phyloP scores from a whole-genome alignment of 257 asterid genomes.

The Solanum acaule region DNA sequence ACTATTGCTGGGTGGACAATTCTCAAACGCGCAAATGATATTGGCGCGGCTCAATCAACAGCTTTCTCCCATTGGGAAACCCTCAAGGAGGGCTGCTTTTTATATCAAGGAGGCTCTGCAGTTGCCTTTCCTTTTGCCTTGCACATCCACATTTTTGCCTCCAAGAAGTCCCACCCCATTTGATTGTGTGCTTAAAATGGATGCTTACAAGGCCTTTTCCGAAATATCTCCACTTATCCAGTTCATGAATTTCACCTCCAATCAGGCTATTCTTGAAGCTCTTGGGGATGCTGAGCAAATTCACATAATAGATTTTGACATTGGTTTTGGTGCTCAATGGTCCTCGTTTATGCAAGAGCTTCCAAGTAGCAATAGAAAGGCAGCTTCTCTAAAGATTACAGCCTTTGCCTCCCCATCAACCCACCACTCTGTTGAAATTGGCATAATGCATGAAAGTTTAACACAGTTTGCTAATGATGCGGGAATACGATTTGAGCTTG shows the following conservation, averaged over 20 bases:
- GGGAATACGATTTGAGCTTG: constrained; percentile 41
- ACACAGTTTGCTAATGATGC: constrained; percentile 31
- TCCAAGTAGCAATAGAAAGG: constrained; percentile 17
- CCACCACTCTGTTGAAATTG: constrained; percentile 33
- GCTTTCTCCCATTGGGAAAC: constrained; percentile 28
- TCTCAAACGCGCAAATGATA: constrained; percentile 47
- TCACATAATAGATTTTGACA: constrained; percentile 49
- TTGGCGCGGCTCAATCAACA: constrained; percentile 62
- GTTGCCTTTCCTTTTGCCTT: constrained; percentile 17
- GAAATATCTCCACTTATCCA: constrained; percentile 42
- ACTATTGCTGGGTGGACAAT: constrained; percentile 29
- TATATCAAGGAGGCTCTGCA: constrained; percentile 41
- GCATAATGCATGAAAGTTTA: constrained; percentile 41
- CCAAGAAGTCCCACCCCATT: constrained; percentile 22
- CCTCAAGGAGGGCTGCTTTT: constrained; percentile 36
- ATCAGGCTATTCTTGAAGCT: constrained; percentile 42
- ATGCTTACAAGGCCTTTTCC: constrained; percentile 32
- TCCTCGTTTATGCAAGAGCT: constrained; percentile 58
- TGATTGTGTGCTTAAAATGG: constrained; percentile 44
- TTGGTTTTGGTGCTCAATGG: constrained; percentile 58
- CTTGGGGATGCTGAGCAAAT: constrained; percentile 19
- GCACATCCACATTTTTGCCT: constrained; percentile 2
- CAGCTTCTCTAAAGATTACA: constrained; percentile 29
- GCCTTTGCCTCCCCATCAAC: constrained; percentile 49
- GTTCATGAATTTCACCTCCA: constrained; percentile 41